Percentiles rank a stretch among this genome's conserved stretches.
These are phyloP conservation scores for Clitopilus passeckerianus DNA, from an alignment of 768 basidiomycete genomes.

Conservation along the genomic window DNA sequence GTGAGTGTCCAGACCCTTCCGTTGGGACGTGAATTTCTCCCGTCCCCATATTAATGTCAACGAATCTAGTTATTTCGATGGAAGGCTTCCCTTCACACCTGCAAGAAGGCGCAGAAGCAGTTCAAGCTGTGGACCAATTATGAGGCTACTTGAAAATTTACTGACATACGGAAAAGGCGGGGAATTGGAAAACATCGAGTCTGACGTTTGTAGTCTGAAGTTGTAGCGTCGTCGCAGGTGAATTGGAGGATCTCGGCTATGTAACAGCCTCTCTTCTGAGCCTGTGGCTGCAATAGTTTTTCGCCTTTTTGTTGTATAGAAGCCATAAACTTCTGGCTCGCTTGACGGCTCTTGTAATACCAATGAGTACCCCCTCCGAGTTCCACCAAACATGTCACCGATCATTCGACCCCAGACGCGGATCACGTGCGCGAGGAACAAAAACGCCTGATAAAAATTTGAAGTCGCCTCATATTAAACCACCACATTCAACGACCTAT, in stretches of 20 bases:
- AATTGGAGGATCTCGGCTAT: slow-evolving; percentile 73
- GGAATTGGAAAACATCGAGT: slow-evolving; percentile 70
- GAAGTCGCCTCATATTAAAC: slow-evolving; percentile 14
- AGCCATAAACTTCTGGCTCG: too few relatives aligned
- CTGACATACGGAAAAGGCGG: slow-evolving; percentile 71
- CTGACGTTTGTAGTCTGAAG: slow-evolving; percentile 16
- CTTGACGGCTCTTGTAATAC: too few relatives aligned
- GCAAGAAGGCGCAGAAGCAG: neutral
- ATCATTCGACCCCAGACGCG: neutral
- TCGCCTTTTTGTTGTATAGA: neutral
- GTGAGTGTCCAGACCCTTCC: slow-evolving; percentile 30
- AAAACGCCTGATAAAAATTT: slow-evolving; percentile 30
- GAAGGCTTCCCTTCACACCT: slow-evolving; percentile 67
- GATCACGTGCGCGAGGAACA: slow-evolving; percentile 26
- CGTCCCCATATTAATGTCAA: slow-evolving; percentile 38
- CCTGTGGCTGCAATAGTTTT: neutral
- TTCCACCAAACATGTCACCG: neutral
- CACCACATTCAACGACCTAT: slow-evolving; percentile 13
- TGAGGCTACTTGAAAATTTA: neutral
- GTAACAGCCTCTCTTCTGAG: slow-evolving; percentile 35
- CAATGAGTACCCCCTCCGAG: neutral
- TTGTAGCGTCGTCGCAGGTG: slow-evolving; percentile 44
- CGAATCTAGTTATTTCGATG: slow-evolving; percentile 63
- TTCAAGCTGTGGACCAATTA: too few relatives aligned
- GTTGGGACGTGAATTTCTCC: slow-evolving; percentile 49